These are phyloP conservation scores for Boeremia lycopersici DNA, from an alignment of 2,329 filamentous ascomycete species.

Conservation along the genomic window DNA sequence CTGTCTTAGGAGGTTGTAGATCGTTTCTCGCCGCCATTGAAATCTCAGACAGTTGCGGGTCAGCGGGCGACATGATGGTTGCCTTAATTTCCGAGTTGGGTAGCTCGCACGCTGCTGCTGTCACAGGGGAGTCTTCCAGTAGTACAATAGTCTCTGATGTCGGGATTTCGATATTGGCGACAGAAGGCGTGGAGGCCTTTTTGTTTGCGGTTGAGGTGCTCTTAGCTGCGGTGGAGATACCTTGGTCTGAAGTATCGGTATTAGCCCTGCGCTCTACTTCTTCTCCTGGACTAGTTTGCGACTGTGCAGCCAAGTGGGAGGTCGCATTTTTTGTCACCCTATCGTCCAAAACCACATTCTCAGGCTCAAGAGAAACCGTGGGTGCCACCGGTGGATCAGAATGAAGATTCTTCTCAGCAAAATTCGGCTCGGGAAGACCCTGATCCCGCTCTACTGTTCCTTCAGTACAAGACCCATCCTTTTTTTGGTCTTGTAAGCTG, in stretches of 20 bases:
- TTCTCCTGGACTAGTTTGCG: slow-evolving; percentile 19
- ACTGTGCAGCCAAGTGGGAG: slow-evolving; percentile 31
- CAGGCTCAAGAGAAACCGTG: background rate
- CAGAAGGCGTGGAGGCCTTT: background rate
- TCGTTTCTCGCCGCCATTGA: background rate
- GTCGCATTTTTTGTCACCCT: slow-evolving; percentile 33
- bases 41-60: background rate
- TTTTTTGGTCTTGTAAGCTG: background rate
- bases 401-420: background rate
- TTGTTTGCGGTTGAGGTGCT: background rate
- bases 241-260: slow-evolving; percentile 10
- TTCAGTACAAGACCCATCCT: background rate
- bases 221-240: background rate
- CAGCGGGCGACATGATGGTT: background rate
- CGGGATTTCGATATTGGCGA: background rate
- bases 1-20: background rate
- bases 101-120: background rate
- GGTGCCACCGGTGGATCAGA: background rate
- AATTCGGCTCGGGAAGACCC: background rate
- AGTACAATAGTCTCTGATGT: background rate
- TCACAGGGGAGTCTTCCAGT: background rate
- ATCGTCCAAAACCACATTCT: slow-evolving; percentile 26
- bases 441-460: background rate
- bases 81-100: background rate
- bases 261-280: background rate